phyloP scores from a whole-genome alignment of 2,329 filamentous ascomycete genomes.

The Neonectria punicea region DNA sequence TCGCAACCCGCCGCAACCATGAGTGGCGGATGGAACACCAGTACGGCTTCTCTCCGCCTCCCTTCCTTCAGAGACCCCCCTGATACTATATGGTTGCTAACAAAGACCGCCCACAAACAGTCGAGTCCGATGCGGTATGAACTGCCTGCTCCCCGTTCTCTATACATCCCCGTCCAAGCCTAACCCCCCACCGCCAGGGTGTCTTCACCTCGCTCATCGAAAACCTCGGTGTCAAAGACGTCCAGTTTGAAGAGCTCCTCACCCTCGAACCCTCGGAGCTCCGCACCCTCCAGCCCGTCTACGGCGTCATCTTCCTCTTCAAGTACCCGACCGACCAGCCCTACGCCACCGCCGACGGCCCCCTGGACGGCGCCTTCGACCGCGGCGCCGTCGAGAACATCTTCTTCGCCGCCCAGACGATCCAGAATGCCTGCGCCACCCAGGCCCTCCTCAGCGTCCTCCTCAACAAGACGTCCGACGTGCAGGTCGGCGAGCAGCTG shows the following conservation, averaged over 20 bases:
- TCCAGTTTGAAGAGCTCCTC: slow-evolving; percentile 97
- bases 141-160: too few species aligned
- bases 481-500: slow-evolving; percentile 79
- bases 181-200: slow-evolving; percentile 64
- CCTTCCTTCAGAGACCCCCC: neutral
- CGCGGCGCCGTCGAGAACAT: slow-evolving; percentile 76
- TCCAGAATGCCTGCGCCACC: slow-evolving; percentile 98
- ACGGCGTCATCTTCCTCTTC: slow-evolving; percentile 99
- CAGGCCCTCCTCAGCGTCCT: slow-evolving; percentile 93
- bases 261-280: slow-evolving; percentile 84
- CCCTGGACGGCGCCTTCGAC: slow-evolving; percentile 86
- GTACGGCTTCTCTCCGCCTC: slow-evolving; percentile 52
- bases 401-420: slow-evolving; percentile 97
- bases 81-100: slow-evolving; percentile 15
- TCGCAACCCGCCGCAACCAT: slow-evolving; percentile 50
- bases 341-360: slow-evolving; percentile 69
- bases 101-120: slow-evolving; percentile 47
- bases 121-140: slow-evolving; percentile 91
- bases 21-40: slow-evolving; percentile 96
- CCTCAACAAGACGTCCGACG: slow-evolving; percentile 79
- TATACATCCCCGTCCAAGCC: slow-evolving; percentile 8
- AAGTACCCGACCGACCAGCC: slow-evolving; percentile 84
- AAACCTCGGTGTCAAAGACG: slow-evolving; percentile 86
- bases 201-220: slow-evolving; percentile 98
- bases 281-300: slow-evolving; percentile 78